These are phyloP conservation scores for Rosa lucieae DNA, from an alignment of 306 rosid genomes.

Conservation along the genomic window DNA sequence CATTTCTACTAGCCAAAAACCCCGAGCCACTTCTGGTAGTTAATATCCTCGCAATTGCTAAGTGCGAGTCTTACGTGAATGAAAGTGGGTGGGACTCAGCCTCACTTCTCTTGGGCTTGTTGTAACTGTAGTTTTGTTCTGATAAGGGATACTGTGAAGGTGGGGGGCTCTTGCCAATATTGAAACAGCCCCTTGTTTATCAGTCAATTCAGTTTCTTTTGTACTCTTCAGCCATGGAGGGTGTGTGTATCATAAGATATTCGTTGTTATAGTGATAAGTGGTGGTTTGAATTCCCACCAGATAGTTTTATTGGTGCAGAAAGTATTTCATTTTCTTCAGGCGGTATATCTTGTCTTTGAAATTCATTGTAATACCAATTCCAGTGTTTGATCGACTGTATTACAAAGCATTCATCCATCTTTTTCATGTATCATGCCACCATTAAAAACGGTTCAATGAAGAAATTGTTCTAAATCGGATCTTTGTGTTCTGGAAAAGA, in stretches of 20 bases:
- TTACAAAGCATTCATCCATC: neutral
- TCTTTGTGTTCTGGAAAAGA: neutral
- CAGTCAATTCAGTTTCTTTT: conserved; percentile 16
- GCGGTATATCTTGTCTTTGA: neutral
- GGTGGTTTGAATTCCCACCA: conserved; percentile 29
- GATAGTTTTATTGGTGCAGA: conserved; percentile 29
- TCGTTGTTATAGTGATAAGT: conserved; percentile 27
- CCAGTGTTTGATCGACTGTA: neutral
- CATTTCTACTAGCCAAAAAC: conserved; percentile 32
- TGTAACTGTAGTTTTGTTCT: neutral
- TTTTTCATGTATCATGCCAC: neutral
- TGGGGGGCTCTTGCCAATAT: conserved; percentile 26
- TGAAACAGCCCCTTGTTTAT: conserved; percentile 22
- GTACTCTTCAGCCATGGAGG: conserved; percentile 34
- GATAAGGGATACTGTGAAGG: conserved; percentile 9
- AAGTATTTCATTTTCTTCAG: conserved; percentile 14
- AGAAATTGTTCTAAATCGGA: neutral
- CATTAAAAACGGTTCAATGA: neutral
- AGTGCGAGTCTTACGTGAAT: conserved; percentile 20
- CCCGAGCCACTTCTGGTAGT: conserved; percentile 29
- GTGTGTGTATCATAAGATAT: conserved; percentile 45
- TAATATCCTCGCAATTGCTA: conserved; percentile 23
- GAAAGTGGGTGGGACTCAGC: conserved; percentile 14
- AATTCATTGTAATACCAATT: neutral
- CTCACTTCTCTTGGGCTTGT: conserved; percentile 13